These are phyloP conservation scores for Coffea humblotiana DNA, from an alignment of 305 asterid genomes.

Conservation along the genomic window DNA sequence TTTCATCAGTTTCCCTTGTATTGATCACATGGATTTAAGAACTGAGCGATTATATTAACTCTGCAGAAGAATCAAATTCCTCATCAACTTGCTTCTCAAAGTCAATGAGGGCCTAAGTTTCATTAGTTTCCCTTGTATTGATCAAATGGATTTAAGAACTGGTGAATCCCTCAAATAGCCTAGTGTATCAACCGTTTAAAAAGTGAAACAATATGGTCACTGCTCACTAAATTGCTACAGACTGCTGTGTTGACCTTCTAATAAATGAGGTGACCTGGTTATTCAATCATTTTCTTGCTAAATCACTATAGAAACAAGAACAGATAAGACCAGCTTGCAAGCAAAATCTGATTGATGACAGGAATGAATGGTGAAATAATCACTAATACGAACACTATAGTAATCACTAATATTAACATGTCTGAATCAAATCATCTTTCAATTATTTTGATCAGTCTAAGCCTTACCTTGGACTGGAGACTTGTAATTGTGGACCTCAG, in stretches of 20 bases:
- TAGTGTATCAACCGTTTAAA: not conserved
- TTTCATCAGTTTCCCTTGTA: not conserved
- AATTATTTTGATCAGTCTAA: not conserved
- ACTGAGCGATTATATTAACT: too few relatives aligned
- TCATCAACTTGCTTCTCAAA: not conserved
- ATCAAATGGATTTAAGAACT: not conserved
- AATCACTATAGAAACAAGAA: too few relatives aligned
- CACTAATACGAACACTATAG: too few relatives aligned
- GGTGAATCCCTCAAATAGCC: not conserved
- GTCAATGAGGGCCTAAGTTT: not conserved
- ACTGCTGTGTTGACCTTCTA: not conserved
- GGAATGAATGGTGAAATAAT: not conserved
- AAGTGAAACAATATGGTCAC: not conserved
- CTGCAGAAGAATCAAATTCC: not conserved
- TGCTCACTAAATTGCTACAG: not conserved
- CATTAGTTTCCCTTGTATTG: not conserved
- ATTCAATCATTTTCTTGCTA: not conserved
- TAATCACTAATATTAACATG: too few relatives aligned
- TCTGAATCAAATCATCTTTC: not conserved
- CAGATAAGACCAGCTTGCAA: not conserved
- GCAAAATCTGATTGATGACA: not conserved
- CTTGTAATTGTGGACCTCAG: conserved; percentile 55
- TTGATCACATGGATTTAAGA: not conserved
- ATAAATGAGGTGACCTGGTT: not conserved
- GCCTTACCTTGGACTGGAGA: conserved; percentile 59